phyloP scores from a whole-genome alignment of 129 eudicot genomes.

The Tagetes erecta region DNA sequence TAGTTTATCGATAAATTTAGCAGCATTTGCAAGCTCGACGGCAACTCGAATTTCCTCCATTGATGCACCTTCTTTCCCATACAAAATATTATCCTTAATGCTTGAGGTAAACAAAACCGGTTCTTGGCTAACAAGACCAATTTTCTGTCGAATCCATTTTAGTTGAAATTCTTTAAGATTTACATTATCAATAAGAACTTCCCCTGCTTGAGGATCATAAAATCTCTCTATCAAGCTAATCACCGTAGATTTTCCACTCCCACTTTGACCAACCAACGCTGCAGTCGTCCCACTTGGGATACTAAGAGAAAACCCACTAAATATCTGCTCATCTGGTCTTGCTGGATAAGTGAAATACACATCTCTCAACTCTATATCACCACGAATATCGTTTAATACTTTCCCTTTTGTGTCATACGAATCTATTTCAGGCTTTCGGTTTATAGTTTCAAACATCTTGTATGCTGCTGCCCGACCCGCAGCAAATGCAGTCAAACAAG shows the following conservation, averaged over 20 bases:
- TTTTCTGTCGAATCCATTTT: slow-evolving; percentile 76
- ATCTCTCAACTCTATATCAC: slow-evolving; percentile 61
- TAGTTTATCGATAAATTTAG: slow-evolving; percentile 69
- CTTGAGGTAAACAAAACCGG: slow-evolving; percentile 76
- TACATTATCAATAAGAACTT: slow-evolving; percentile 64
- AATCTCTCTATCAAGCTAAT: slow-evolving; percentile 78
- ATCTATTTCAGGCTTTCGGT: slow-evolving; percentile 71
- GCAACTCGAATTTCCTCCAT: slow-evolving; percentile 69
- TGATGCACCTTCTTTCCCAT: slow-evolving; percentile 73
- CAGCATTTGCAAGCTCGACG: slow-evolving; percentile 87
- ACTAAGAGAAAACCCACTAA: slow-evolving; percentile 63
- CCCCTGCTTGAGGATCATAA: slow-evolving; percentile 82
- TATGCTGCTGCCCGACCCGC: slow-evolving; percentile 88
- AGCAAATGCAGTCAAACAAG: slow-evolving; percentile 80
- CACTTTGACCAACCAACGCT: slow-evolving; percentile 89
- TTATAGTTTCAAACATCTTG: slow-evolving; percentile 87
- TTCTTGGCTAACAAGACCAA: slow-evolving; percentile 93
- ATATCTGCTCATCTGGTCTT: slow-evolving; percentile 71
- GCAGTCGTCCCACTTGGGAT: slow-evolving; percentile 73
- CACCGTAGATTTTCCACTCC: slow-evolving; percentile 83
- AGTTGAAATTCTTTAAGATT: slow-evolving; percentile 74
- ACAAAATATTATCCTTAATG: slow-evolving; percentile 77
- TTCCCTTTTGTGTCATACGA: slow-evolving; percentile 61
- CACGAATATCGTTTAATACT: slow-evolving; percentile 53
- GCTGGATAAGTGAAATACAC: slow-evolving; percentile 72